phyloP scores from a whole-genome alignment of 2,329 filamentous ascomycete species.

The Pseudogymnoascus sp. region DNA sequence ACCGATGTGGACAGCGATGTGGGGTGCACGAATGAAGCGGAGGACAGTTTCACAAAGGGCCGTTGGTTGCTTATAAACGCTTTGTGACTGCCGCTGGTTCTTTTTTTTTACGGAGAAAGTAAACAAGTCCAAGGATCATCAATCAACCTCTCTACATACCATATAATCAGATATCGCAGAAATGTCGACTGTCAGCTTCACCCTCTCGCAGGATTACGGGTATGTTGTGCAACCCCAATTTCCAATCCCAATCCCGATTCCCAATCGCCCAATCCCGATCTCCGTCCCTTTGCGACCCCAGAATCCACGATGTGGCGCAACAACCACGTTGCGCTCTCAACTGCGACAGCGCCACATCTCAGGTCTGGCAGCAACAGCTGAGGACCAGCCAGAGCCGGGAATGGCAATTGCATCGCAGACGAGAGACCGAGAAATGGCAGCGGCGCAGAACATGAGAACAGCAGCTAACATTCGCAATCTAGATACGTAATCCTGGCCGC shows the following conservation, averaged over 20 bases:
- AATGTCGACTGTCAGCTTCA: not conserved
- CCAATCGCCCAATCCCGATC: not conserved
- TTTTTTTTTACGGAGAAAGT: not conserved
- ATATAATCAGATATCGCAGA: not conserved
- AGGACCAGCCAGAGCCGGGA: not conserved
- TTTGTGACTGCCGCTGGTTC: not conserved
- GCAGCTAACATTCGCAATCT: not conserved
- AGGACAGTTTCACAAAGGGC: not conserved
- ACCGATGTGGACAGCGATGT: not conserved
- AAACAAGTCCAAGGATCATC: not conserved
- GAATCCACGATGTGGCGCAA: not conserved
- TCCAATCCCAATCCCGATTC: not conserved
- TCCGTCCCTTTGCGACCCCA: not conserved
- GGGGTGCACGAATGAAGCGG: not conserved
- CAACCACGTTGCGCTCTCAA: not conserved
- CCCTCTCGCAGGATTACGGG: conserved; percentile 6
- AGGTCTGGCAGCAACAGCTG: not conserved
- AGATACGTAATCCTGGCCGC: conserved; percentile 55
- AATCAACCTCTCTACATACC: not conserved
- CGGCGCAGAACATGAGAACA: not conserved
- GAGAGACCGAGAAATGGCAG: not conserved
- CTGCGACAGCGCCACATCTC: not conserved
- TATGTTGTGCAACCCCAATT: conserved; percentile 2
- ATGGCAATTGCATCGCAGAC: not conserved
- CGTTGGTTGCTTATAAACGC: not conserved